Evolutionary conservation across 306 rosid species (phyloP), one percentile per base, ranked within the genome.

Genomic region (Ormosia emarginata): DNA sequence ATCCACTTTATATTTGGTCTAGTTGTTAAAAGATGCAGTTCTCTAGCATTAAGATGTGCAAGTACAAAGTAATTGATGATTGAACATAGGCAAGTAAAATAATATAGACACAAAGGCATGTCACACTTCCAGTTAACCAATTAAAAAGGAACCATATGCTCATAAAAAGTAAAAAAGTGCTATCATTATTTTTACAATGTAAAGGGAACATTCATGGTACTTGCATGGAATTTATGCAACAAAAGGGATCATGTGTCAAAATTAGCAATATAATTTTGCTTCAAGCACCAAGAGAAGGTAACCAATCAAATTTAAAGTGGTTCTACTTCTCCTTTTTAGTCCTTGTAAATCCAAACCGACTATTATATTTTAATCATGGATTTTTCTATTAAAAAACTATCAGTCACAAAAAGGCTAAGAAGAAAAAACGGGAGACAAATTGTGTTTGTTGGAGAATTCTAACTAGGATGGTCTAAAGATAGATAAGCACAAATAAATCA

Each of bases 181-280:
- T 29, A 24, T 46, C 12, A n/a, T 68, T 58, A 67, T 36, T 37
- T 83, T 76, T 30, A 33, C 2, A 4, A 39, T 7, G 73, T 63
- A 17, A 79, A 58, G 39, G 50, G 50, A 69, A 77, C 61, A 49
- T 49, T 75, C 49, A 69, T 49, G 44, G 30, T 59, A 41, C 52
- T 69, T 69, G 78, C 44, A 49, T 36, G 82, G 66, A 47, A 82
- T 59, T 37, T 39, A 29, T 9, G 82, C 67, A 75, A 75, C 71
- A 73, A 74, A 52, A 64, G 49, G 66, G 69, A 70, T 85, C 81
- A 63, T 15, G 57, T 58, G 64, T 44, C 32, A 64, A 74, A 74
- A 62, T 58, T 81, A 70, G 79, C 77, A 70, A 64, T 18, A 44
- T 64, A 49, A 55, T 75, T 69, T 30, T 15, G 52, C 41, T 55